Evolutionary conservation across 805 yeast genomes (phyloP).

Genomic region (Yamadazyma akitaensis): DNA sequence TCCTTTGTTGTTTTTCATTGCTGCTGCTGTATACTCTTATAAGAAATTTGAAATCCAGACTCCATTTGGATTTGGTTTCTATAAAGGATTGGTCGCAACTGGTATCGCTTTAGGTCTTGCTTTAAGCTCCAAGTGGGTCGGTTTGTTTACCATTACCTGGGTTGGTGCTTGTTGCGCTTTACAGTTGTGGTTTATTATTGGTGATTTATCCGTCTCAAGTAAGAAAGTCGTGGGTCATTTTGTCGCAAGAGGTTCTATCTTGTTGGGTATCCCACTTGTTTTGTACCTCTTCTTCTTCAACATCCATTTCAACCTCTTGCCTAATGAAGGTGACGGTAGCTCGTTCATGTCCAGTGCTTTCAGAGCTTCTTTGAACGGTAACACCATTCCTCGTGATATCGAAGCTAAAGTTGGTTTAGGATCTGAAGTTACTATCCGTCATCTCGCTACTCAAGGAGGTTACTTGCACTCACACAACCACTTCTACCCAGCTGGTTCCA

Average conservation of each 20-base stretch:
- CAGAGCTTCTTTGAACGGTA: conserved; percentile 58
- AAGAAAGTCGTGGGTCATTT: conserved; percentile 45
- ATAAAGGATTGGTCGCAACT: conserved; percentile 56
- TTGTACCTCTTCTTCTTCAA: conserved; percentile 59
- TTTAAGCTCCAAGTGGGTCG: conserved; percentile 79
- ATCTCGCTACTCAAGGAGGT: conserved; percentile 70
- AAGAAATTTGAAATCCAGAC: conserved; percentile 63
- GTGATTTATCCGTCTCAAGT: conserved; percentile 58
- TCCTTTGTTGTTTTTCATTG: conserved; percentile 74
- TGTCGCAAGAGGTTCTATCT: conserved; percentile 46
- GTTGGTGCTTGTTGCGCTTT: conserved; percentile 58
- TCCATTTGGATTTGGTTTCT: conserved; percentile 60
- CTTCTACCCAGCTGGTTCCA: conserved; percentile 71
- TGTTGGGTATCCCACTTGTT: conserved; percentile 56
- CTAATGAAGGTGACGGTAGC: conserved; percentile 66
- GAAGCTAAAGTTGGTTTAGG: conserved; percentile 70
- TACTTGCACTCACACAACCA: conserved; percentile 79
- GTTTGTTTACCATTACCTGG: conserved; percentile 78
- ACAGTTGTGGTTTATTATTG: conserved; percentile 69
- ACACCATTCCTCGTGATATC: conserved; percentile 56
- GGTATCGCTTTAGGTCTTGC: conserved; percentile 74
- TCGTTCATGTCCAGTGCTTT: conserved; percentile 73
- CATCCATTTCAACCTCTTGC: conserved; percentile 58
- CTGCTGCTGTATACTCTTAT: conserved; percentile 62
- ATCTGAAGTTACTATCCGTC: conserved; percentile 64